Evolutionary conservation across 2,329 filamentous ascomycete genomes (phyloP), one percentile per base, ranked within the genome.

Genomic region (Claviceps monticola): DNA sequence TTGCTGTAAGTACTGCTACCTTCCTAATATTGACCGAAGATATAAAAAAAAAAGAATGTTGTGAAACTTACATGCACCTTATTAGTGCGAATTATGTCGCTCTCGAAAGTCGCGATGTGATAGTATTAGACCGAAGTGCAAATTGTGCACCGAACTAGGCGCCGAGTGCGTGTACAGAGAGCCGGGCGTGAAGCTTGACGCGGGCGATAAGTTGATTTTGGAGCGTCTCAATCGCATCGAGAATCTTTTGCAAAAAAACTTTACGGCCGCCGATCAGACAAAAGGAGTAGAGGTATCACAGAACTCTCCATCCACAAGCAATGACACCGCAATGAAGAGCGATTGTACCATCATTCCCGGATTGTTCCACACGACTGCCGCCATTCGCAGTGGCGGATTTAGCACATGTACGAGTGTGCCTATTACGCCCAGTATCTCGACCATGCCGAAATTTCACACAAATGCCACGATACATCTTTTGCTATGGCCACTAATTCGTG

Each of bases 161-260:
- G 87, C 86, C 45, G 85, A 91, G 56, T 93, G 87, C 66, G 77
- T 90, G 57, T 93, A 93, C 66, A 79, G 87, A 56, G 87, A 93
- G 64, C 87, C 87, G 6, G 86, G 86, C 2, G 87, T 91, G 71
- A 93, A 93, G 68, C 78, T 93, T 9, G 87, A 93, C 64, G 86
- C 86, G 38, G 87, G 87, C 57, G 87, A 91, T 71, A 91, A 90
- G 69, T 73, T 93, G 52, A 93, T 93, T 55, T 71, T 93, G 39
- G 87, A 91, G 63, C 83, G 84, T 52, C 73, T 93, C 38, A 80
- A 77, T 29, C 26, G 26, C 26, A 29, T 29, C 26, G 26, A 29
- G 8, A 29, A 29, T 9, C 8, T 29, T 29, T 29, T 29, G 26
- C 26, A 29, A 8, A 29, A 29, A 29, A 29, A 11, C 26, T 29